Conservation (phyloP, 495 filamentous ascomycete genomes). For the Penicillium odoratum region DNA sequence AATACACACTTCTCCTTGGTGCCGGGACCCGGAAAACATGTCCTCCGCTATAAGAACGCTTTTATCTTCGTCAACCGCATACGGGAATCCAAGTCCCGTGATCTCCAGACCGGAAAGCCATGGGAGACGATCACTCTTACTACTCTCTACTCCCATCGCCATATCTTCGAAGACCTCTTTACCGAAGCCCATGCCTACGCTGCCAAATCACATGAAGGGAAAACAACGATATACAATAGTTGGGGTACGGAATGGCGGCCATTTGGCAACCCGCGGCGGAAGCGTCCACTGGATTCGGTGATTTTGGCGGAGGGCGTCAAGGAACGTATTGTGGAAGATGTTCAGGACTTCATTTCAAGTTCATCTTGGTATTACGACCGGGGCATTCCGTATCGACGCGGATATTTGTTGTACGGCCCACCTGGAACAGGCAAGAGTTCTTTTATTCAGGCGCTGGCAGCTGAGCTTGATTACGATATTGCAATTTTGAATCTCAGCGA, state of each 20-base stretch:
- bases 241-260: slow-evolving; percentile 76
- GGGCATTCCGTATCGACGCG: slow-evolving; percentile 90
- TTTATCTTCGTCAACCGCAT: slow-evolving; percentile 84
- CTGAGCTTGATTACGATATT: slow-evolving; percentile 89
- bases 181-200: slow-evolving; percentile 79
- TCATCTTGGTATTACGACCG: slow-evolving; percentile 90
- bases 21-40: slow-evolving; percentile 83
- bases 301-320: slow-evolving; percentile 84
- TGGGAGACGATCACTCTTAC: slow-evolving; percentile 95
- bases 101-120: slow-evolving; percentile 76
- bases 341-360: slow-evolving; percentile 76
- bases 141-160: slow-evolving; percentile 81
- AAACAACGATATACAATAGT: slow-evolving; percentile 87
- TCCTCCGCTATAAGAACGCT: slow-evolving; percentile 80
- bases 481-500: slow-evolving; percentile 93
- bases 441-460: slow-evolving; percentile 93
- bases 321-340: slow-evolving; percentile 79
- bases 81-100: slow-evolving; percentile 70
- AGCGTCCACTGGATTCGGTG: slow-evolving; percentile 85
- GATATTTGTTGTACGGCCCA: slow-evolving; percentile 91
- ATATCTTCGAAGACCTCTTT: slow-evolving; percentile 85
- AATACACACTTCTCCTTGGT: slow-evolving; percentile 83
- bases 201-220: slow-evolving; percentile 77
- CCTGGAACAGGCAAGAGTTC: slow-evolving; percentile 95
- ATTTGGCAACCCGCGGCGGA: slow-evolving; percentile 85